phyloP scores from a whole-genome alignment of 768 basidiomycete genomes.

The Hysterangium stoloniferum region DNA sequence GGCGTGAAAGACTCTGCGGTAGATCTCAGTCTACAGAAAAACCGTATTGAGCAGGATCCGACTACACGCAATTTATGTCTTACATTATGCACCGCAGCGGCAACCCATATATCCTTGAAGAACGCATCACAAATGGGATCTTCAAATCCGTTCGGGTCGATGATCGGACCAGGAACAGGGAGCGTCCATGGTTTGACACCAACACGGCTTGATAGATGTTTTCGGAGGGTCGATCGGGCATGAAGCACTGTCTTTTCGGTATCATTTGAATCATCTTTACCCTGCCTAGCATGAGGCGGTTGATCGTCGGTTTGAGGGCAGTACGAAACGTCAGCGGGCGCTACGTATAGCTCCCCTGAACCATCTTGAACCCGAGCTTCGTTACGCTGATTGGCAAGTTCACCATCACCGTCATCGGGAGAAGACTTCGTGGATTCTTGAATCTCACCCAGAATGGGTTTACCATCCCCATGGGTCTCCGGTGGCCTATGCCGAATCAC shows the following conservation, averaged over 20 bases:
- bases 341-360: slow-evolving; percentile 37
- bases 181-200: slow-evolving; percentile 52
- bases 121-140: slow-evolving; percentile 85
- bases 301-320: slow-evolving; percentile 36
- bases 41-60: background rate
- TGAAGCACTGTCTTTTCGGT: slow-evolving; percentile 43
- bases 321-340: slow-evolving; percentile 44
- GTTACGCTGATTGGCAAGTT: slow-evolving; percentile 15
- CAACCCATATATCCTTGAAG: slow-evolving; percentile 87
- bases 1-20: slow-evolving; percentile 89
- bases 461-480: slow-evolving; percentile 22
- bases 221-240: slow-evolving; percentile 45
- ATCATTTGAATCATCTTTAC: slow-evolving; percentile 36
- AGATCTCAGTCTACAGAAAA: slow-evolving; percentile 76
- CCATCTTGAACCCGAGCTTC: slow-evolving; percentile 35
- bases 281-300: slow-evolving; percentile 39
- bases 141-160: slow-evolving; percentile 73
- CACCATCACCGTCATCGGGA: slow-evolving; percentile 15
- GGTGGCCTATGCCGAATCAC: slow-evolving; percentile 42
- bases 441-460: slow-evolving; percentile 25
- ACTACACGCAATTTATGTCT: no score
- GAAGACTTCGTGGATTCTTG: slow-evolving; percentile 13
- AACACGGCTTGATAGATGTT: slow-evolving; percentile 44
- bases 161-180: slow-evolving; percentile 57
- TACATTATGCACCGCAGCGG: slow-evolving; percentile 84